Evolutionary conservation across 2,329 filamentous ascomycete species (phyloP).

Genomic region (Podosphaera leucotricha): DNA sequence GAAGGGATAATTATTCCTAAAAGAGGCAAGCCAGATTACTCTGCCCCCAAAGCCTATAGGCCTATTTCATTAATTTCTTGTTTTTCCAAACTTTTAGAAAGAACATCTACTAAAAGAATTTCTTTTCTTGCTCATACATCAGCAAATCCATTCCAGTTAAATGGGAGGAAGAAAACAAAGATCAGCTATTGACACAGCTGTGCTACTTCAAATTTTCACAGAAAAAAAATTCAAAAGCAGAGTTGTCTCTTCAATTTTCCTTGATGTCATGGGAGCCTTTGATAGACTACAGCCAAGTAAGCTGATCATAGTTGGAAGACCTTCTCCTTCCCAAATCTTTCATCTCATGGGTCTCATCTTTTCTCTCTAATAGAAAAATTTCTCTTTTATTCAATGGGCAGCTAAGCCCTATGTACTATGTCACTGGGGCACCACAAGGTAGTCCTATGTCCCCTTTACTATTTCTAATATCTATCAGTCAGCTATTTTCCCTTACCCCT

Average conservation of each 20-base stretch:
- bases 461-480: neutral
- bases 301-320: neutral
- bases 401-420: neutral
- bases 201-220: neutral
- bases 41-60: neutral
- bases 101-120: neutral
- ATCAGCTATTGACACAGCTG: neutral
- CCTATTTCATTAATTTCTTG: neutral
- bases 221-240: neutral
- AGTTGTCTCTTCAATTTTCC: neutral
- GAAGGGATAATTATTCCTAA: constrained; percentile 1
- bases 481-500: neutral
- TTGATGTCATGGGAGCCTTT: neutral
- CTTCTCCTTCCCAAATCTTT: too few species aligned
- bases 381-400: neutral
- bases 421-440: neutral
- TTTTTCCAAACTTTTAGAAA: neutral
- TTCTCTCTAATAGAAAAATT: neutral
- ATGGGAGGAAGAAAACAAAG: neutral
- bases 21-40: neutral
- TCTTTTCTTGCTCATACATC: neutral
- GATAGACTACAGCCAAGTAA: neutral
- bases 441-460: neutral
- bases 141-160: neutral
- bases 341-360: neutral